These are phyloP conservation scores for Talaromyces verruculosus DNA, from an alignment of 2,329 filamentous ascomycete genomes.

Conservation along the genomic window DNA sequence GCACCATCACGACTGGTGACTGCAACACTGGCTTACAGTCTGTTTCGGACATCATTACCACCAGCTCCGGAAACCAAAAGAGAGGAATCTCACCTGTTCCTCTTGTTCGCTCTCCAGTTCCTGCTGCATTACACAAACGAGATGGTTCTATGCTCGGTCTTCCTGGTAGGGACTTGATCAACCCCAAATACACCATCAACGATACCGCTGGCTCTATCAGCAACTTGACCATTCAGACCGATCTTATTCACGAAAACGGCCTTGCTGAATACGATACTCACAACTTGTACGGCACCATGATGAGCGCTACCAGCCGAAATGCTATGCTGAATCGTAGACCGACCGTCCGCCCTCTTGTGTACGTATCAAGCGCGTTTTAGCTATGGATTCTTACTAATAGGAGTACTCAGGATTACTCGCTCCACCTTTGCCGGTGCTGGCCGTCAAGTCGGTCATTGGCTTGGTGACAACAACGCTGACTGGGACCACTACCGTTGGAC, in stretches of 20 bases:
- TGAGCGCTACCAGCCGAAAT: conserved; percentile 64
- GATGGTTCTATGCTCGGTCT: conserved; percentile 55
- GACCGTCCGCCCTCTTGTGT: conserved; percentile 62
- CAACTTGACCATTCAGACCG: conserved; percentile 64
- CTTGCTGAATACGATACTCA: conserved; percentile 71
- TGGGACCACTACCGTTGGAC: conserved; percentile 62
- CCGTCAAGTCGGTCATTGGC: conserved; percentile 57
- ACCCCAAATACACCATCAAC: conserved; percentile 64
- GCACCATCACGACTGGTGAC: conserved; percentile 20
- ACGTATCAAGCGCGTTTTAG: not conserved
- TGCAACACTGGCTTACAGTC: conserved; percentile 18
- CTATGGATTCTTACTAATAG: not conserved
- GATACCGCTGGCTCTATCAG: conserved; percentile 57
- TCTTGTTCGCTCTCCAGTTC: conserved; percentile 6
- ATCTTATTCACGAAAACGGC: conserved; percentile 65
- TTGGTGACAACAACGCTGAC: conserved; percentile 60
- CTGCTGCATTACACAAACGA: conserved; percentile 16
- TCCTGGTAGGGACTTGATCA: conserved; percentile 62
- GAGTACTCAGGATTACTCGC: conserved; percentile 60
- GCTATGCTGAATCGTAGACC: conserved; percentile 69
- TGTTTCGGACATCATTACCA: conserved; percentile 19
- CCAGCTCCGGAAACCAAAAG: conserved; percentile 15
- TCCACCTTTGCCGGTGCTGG: conserved; percentile 75
- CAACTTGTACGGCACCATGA: conserved; percentile 75
- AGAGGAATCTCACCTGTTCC: conserved; percentile 8